Percentiles rank a stretch among this genome's conserved stretches.
phyloP scores from a whole-genome alignment of 2,329 filamentous ascomycete genomes.

The Aspergillus arachidicola region DNA sequence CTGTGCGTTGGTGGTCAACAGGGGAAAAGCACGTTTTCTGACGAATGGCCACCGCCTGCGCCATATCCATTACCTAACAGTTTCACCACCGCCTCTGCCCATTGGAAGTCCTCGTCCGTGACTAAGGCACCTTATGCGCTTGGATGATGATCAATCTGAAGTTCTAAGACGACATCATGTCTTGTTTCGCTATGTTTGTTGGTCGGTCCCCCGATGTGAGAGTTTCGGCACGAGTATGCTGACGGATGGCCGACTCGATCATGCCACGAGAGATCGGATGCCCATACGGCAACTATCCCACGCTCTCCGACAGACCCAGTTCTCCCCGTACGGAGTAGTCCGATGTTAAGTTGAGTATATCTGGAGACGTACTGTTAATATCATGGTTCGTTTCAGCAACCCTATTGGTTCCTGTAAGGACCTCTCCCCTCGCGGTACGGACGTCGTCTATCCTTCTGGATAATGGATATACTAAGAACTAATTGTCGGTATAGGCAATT shows the following conservation, averaged over 20 bases:
- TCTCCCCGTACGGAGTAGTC: not conserved
- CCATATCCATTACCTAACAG: conserved; percentile 38
- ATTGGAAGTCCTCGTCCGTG: conserved; percentile 15
- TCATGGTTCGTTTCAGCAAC: not conserved
- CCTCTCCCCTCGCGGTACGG: not conserved
- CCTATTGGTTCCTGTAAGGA: conserved; percentile 1
- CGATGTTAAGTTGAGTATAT: not conserved
- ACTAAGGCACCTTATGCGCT: conserved; percentile 5
- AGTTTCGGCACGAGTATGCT: conserved; percentile 14
- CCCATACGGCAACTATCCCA: not conserved
- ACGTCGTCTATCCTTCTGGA: not conserved
- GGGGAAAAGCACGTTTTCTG: conserved; percentile 9
- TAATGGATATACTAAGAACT: not conserved
- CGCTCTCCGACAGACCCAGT: not conserved
- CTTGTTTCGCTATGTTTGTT: conserved; percentile 3
- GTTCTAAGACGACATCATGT: conserved; percentile 1
- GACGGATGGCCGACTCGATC: conserved; percentile 19
- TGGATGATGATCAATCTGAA: conserved; percentile 9
- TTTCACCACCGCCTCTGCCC: conserved; percentile 20
- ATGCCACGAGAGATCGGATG: conserved; percentile 16
- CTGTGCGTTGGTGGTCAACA: conserved; percentile 7
- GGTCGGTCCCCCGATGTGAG: conserved; percentile 12
- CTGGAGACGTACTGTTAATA: not conserved
- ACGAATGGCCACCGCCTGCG: conserved; percentile 28
- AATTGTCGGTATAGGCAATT: not conserved